Evolutionary conservation across 495 filamentous ascomycete genomes (phyloP), one percentile per base, ranked within the genome.

Genomic region (Aspergillus haitiensis): DNA sequence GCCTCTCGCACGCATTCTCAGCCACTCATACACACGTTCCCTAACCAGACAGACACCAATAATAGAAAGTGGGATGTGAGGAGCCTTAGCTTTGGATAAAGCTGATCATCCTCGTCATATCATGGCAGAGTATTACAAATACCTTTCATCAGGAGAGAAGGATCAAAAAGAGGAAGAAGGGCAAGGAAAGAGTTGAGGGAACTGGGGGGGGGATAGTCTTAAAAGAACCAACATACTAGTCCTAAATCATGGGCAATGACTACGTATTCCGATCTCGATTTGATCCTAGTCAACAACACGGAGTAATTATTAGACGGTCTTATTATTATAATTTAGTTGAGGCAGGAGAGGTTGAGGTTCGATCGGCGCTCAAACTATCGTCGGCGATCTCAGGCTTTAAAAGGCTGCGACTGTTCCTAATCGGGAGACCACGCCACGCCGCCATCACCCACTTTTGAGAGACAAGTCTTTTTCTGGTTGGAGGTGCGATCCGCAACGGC

Each of bases 311-410:
- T 40, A 40, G n/a, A n/a, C 37, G 2, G 37, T 11, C 1, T n/a
- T 40, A 10, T 10, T 11, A 40, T n/a, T 40, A 40, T n/a, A 2
- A 10, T n/a, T 10, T 10, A 40, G 37, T 40, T 4, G 37, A 40
- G 37, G n/a, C n/a, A n/a, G 44, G 21, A 46, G 44, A 46, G 44
- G 21, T 34, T 50, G 47, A 31, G 44, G 5, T 50, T 51, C 21
- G 32, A 54, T 33, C 46, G 56, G 52, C 18, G 45, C 35, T 33
- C 27, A 45, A 59, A 55, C 50, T 59, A 55, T 59, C 40, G 55
- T 46, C 35, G 49, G 55, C 45, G 63, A 61, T 65, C 52, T 11
- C 31, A 33, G 7, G 56, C 56, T 60, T 27, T 57, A 50, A 61
- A 50, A 61, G 60, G 60, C 57, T 36, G 21, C 21, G 21, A 47